Conservation (phyloP, 192 early-diverging fungal species). For the Linnemannia hyalina region DNA sequence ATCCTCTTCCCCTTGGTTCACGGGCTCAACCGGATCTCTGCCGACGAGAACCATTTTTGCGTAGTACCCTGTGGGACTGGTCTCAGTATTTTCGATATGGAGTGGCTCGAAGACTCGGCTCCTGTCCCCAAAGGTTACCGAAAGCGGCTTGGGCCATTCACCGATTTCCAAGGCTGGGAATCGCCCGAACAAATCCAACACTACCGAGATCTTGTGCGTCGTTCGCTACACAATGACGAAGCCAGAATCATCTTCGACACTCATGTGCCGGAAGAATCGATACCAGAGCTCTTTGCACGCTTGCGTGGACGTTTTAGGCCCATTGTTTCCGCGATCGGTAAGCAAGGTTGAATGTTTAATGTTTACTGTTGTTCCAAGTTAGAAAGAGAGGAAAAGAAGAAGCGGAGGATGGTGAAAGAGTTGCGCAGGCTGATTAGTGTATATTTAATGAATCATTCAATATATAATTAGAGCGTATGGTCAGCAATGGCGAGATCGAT, state of each 20-base stretch:
- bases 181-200: not conserved
- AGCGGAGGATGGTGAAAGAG: not conserved
- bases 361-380: too few relatives aligned
- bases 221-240: not conserved
- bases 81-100: conserved; percentile 19
- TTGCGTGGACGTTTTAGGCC: conserved; percentile 25
- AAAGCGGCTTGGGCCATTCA: conserved; percentile 6
- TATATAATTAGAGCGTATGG: conserved; percentile 12
- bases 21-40: conserved; percentile 19
- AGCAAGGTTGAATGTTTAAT: too few relatives aligned
- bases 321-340: conserved; percentile 19
- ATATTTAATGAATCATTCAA: not conserved
- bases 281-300: conserved; percentile 11
- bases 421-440: not conserved
- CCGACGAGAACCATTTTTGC: too few relatives aligned
- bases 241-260: not conserved
- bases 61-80: conserved; percentile 22
- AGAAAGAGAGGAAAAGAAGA: not conserved
- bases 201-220: conserved; percentile 13
- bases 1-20: conserved; percentile 35
- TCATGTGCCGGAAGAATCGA: conserved; percentile 4
- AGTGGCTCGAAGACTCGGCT: conserved; percentile 12
- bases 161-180: conserved; percentile 25
- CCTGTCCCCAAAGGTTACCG: not conserved
- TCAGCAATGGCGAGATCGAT: not conserved